These are phyloP conservation scores for Chalara sp. DNA, from an alignment of 2,329 filamentous ascomycete genomes.

Conservation along the genomic window DNA sequence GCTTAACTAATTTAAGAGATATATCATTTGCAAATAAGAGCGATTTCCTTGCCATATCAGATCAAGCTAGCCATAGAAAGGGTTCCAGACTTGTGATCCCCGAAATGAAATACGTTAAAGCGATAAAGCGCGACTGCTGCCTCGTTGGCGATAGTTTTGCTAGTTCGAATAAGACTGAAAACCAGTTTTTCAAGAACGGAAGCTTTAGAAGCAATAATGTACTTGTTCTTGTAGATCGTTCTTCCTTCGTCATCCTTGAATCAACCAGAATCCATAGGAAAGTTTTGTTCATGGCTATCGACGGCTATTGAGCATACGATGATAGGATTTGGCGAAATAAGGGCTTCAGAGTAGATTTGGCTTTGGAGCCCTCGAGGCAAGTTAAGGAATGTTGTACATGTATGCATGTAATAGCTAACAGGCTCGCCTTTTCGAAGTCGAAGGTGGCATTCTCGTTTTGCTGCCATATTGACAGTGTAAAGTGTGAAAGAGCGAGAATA, in stretches of 20 bases:
- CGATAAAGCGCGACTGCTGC: neutral
- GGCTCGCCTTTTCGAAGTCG: neutral
- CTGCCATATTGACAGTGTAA: neutral
- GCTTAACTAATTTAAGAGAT: neutral
- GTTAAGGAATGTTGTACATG: neutral
- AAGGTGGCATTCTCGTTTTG: neutral
- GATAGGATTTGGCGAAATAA: neutral
- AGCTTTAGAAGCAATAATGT: neutral
- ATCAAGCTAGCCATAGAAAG: neutral
- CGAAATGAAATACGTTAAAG: neutral
- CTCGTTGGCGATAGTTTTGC: neutral
- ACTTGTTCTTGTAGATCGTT: neutral
- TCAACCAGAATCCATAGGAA: neutral
- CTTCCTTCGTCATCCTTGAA: neutral
- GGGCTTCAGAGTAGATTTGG: neutral
- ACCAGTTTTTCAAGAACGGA: neutral
- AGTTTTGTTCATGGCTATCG: neutral
- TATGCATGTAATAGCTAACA: neutral
- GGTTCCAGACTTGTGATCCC: neutral
- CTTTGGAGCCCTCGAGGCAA: neutral
- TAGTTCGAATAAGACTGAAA: neutral
- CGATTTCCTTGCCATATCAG: neutral
- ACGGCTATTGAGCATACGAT: neutral
- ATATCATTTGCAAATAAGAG: neutral
- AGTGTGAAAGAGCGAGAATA: too few relatives aligned